Evolutionary conservation across 345 rosid genomes (phyloP).

Genomic region (Noccaea bulbosa): DNA sequence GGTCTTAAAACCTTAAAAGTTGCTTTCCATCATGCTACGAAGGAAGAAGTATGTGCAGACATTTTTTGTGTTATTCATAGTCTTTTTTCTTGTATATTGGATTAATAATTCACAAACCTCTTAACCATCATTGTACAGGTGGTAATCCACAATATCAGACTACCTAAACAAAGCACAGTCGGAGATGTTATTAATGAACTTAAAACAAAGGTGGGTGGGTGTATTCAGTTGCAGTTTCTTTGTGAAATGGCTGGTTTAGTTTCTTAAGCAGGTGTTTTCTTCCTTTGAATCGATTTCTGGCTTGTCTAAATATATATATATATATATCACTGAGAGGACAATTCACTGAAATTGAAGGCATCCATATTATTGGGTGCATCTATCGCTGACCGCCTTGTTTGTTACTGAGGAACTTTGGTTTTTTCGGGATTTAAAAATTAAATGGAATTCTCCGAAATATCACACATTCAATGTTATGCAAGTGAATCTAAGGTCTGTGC

Average conservation of each 20-base stretch:
- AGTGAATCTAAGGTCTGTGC: conserved; percentile 22
- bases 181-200: conserved; percentile 92
- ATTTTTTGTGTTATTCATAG: conserved; percentile 14
- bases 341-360: conserved; percentile 22
- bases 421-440: conserved; percentile 1
- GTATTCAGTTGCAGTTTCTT: conserved; percentile 2
- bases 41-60: conserved; percentile 73
- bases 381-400: conserved; percentile 16
- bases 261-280: conserved; percentile 12
- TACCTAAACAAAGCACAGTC: conserved; percentile 92
- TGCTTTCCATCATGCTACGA: conserved; percentile 76
- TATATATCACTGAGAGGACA: conserved; percentile 9
- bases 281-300: conserved; percentile 19
- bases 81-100: conserved; percentile 2
- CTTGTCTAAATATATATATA: neutral
- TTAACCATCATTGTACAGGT: conserved; percentile 56
- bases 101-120: conserved; percentile 29
- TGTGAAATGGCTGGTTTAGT: conserved; percentile 23
- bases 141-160: conserved; percentile 78
- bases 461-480: conserved; percentile 24
- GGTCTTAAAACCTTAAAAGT: conserved; percentile 86
- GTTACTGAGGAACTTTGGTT: neutral
- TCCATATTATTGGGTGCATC: conserved; percentile 24
- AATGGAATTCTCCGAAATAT: neutral
- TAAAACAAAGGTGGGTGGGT: conserved; percentile 83